phyloP scores from a whole-genome alignment of 257 asterid species.

The Salvia miltiorrhiza region DNA sequence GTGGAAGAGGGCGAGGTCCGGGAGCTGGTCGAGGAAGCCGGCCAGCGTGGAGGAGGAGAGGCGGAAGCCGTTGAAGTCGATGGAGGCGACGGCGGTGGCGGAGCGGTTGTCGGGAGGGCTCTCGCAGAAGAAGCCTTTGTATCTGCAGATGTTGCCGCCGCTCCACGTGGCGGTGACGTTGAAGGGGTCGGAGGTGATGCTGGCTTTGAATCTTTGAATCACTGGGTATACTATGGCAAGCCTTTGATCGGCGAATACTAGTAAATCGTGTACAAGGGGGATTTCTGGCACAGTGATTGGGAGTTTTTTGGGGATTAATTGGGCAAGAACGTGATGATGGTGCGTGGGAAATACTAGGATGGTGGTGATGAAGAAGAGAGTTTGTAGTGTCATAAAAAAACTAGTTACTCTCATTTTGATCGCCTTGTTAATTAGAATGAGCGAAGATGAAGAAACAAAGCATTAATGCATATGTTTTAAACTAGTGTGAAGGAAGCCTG shows the following conservation, averaged over 20 bases:
- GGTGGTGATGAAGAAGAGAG: neutral
- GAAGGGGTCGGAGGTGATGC: constrained; percentile 55
- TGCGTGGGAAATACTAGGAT: neutral
- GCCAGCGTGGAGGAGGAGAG: constrained; percentile 51
- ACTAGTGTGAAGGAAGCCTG: neutral
- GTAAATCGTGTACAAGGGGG: constrained; percentile 11
- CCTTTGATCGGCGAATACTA: constrained; percentile 58
- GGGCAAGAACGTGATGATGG: neutral
- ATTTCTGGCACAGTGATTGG: neutral
- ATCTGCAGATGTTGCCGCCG: constrained; percentile 61
- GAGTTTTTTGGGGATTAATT: neutral
- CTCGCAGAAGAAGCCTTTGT: constrained; percentile 70
- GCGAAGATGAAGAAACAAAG: neutral
- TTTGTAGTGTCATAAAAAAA: neutral
- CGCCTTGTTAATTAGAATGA: neutral
- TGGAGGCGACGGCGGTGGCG: constrained; percentile 68
- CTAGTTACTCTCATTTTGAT: neutral
- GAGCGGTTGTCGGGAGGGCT: constrained; percentile 71
- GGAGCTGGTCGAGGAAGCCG: constrained; percentile 71
- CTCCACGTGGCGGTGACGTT: constrained; percentile 59
- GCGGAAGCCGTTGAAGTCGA: constrained; percentile 78
- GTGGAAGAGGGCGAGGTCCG: constrained; percentile 80
- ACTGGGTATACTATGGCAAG: constrained; percentile 56
- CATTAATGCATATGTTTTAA: neutral
- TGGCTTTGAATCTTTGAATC: constrained; percentile 58